These are phyloP conservation scores for Fagopyrum homotropicum DNA, from an alignment of 148 eudicot genomes.

Conservation along the genomic window DNA sequence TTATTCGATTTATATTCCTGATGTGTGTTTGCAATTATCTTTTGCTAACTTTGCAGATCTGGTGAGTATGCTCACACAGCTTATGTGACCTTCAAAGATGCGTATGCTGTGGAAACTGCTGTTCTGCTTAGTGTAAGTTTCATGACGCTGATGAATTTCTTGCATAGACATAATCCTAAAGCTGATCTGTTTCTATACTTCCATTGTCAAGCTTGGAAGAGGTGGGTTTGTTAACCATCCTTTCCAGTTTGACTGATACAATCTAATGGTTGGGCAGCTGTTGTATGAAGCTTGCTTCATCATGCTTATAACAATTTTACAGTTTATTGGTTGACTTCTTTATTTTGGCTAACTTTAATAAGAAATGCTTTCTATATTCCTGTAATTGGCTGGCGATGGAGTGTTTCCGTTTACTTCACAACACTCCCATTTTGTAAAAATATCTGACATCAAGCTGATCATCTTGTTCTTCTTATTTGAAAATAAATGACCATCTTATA, in stretches of 20 bases:
- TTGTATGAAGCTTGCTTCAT: not conserved
- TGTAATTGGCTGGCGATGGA: not conserved
- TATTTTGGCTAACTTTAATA: not conserved
- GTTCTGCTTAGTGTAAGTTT: constrained; percentile 15
- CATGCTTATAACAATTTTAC: no score
- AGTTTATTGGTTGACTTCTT: not conserved
- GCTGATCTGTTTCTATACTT: not conserved
- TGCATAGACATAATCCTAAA: not conserved
- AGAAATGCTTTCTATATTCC: not conserved
- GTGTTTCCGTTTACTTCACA: not conserved
- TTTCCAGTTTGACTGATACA: no score
- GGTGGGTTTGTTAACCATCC: not conserved
- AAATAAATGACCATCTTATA: no score
- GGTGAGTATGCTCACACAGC: constrained; percentile 15
- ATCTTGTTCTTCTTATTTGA: no score
- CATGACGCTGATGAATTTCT: not conserved
- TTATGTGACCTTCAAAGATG: constrained; percentile 12
- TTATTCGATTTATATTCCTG: not conserved
- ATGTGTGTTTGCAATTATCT: not conserved
- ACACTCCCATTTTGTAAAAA: no score
- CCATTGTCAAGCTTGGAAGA: not conserved
- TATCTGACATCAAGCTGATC: no score
- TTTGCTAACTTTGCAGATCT: constrained; percentile 6
- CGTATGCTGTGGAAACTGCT: constrained; percentile 16
- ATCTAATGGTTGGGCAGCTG: not conserved